These are phyloP conservation scores for Bremia lactucae DNA, from an alignment of 352 stramenopile genomes.

Conservation along the genomic window DNA sequence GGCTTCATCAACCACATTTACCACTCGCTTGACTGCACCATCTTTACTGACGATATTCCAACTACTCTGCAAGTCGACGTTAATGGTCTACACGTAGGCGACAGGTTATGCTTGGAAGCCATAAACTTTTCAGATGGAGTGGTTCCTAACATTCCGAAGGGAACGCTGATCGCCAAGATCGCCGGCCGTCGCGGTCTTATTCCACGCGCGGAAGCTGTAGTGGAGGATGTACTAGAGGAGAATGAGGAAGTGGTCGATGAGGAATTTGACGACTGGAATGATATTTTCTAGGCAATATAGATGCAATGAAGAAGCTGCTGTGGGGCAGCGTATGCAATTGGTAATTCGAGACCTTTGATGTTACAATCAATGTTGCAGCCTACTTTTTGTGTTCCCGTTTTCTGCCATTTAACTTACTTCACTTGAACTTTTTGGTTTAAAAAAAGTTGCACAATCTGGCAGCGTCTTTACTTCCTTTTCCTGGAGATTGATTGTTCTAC, in stretches of 20 bases:
- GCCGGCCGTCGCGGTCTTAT: constrained; percentile 79
- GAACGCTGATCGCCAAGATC: constrained; percentile 78
- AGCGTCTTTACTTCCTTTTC: constrained; percentile 12
- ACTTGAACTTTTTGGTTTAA: constrained; percentile 17
- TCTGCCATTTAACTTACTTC: constrained; percentile 3
- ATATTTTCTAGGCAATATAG: constrained; percentile 61
- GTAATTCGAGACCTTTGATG: too few relatives aligned
- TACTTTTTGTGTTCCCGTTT: too few relatives aligned
- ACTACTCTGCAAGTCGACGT: constrained; percentile 73
- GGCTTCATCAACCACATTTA: constrained; percentile 90
- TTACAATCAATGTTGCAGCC: too few relatives aligned
- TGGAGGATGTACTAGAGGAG: constrained; percentile 60
- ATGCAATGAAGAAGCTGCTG: neutral
- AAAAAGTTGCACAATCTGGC: constrained; percentile 39
- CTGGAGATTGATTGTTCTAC: constrained; percentile 19
- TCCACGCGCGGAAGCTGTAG: constrained; percentile 53
- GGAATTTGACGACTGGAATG: constrained; percentile 83
- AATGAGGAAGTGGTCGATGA: constrained; percentile 54
- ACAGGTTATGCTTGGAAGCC: constrained; percentile 68
- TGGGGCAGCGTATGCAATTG: too few relatives aligned
- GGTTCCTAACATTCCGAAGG: constrained; percentile 42
- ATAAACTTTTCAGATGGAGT: constrained; percentile 73
- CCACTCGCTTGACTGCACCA: constrained; percentile 72
- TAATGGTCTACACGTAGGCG: constrained; percentile 78
- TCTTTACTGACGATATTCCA: constrained; percentile 69